A percentile compares a stretch with the other conserved stretches of the same genome.
Evolutionary conservation across 1,284 basidiomycete genomes (phyloP).

Genomic region (Trametes versicolor): DNA sequence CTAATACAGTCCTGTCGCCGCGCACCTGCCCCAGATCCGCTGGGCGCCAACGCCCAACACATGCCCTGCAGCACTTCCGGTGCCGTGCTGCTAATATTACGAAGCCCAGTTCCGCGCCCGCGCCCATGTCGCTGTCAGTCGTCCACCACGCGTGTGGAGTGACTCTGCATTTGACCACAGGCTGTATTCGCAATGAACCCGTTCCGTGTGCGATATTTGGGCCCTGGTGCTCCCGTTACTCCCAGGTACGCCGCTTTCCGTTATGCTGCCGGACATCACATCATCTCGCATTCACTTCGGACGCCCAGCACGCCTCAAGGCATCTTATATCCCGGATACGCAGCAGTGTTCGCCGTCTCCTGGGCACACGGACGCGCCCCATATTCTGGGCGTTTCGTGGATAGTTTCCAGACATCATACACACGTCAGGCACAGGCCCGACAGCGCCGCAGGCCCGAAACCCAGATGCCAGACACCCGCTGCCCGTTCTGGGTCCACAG

Average conservation of each 20-base stretch:
- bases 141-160: conserved; percentile 1
- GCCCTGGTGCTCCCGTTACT: too few species aligned
- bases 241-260: background rate
- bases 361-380: background rate
- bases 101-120: background rate
- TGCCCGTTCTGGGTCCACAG: background rate
- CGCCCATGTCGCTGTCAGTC: background rate
- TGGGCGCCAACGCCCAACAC: too few species aligned
- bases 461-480: background rate
- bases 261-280: background rate
- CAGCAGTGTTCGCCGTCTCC: too few species aligned
- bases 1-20: background rate
- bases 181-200: background rate
- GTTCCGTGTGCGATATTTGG: background rate
- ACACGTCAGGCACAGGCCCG: conserved; percentile 5
- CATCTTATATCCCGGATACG: too few species aligned
- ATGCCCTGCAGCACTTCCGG: background rate
- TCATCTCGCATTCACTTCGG: background rate
- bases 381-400: background rate
- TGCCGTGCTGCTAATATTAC: background rate
- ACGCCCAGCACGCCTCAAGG: background rate
- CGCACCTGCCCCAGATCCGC: background rate
- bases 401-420: background rate
- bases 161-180: background rate
- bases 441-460: background rate